These are phyloP conservation scores for Dissoconium aciculare DNA, from an alignment of 2,329 filamentous ascomycete genomes.

Conservation along the genomic window DNA sequence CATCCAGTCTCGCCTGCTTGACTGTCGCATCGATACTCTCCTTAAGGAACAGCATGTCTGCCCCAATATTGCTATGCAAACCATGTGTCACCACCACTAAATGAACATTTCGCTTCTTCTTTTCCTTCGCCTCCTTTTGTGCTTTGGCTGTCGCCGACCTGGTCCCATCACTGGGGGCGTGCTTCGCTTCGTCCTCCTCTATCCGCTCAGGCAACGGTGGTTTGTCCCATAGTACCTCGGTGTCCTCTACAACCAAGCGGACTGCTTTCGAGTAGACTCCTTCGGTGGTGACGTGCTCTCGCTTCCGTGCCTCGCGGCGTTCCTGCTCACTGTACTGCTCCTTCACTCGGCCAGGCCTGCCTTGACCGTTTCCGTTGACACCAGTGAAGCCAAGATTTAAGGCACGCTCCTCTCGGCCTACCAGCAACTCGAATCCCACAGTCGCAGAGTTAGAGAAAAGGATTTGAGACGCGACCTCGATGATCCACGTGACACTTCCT, in stretches of 20 bases:
- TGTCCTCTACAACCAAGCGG: slow-evolving; percentile 69
- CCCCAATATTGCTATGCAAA: slow-evolving; percentile 84
- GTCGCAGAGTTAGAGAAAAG: slow-evolving; percentile 81
- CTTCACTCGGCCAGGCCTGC: slow-evolving; percentile 52
- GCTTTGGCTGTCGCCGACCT: slow-evolving; percentile 5
- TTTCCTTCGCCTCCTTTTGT: slow-evolving; percentile 19
- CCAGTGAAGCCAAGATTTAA: slow-evolving; percentile 50
- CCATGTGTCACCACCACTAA: slow-evolving; percentile 88
- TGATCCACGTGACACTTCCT: slow-evolving; percentile 63
- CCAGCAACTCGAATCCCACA: slow-evolving; percentile 73
- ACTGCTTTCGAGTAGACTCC: slow-evolving; percentile 79
- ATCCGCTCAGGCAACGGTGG: slow-evolving; percentile 51
- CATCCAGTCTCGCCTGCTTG: slow-evolving; percentile 56
- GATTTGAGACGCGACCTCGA: slow-evolving; percentile 84
- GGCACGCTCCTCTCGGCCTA: slow-evolving; percentile 75
- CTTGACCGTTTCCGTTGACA: slow-evolving; percentile 38
- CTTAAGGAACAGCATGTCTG: slow-evolving; percentile 94
- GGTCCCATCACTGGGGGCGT: slow-evolving; percentile 4
- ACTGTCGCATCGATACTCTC: slow-evolving; percentile 86
- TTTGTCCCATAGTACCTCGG: slow-evolving; percentile 81
- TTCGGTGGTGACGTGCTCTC: slow-evolving; percentile 49
- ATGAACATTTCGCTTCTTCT: slow-evolving; percentile 65
- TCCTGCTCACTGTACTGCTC: slow-evolving; percentile 46
- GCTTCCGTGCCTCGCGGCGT: slow-evolving; percentile 43
- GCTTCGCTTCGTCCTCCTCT: slow-evolving; percentile 16